phyloP scores from a whole-genome alignment of 2,329 filamentous ascomycete species.

The Coniochaeta sp. region DNA sequence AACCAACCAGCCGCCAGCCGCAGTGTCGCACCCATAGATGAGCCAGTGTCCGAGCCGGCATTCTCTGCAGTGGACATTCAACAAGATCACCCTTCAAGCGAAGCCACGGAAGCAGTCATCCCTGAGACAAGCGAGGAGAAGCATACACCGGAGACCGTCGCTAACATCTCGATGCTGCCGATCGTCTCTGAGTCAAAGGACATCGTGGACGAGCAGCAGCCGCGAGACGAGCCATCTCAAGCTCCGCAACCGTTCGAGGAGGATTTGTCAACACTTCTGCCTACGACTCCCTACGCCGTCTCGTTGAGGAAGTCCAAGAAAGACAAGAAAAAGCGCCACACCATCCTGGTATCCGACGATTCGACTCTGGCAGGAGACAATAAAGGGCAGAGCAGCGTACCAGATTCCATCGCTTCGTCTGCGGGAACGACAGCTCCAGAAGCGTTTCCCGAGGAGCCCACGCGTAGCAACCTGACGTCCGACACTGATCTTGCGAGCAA shows the following conservation, averaged over 20 bases:
- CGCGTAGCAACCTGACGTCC: neutral
- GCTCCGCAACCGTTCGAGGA: neutral
- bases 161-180: neutral
- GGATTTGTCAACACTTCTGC: neutral
- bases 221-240: neutral
- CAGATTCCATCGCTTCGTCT: neutral
- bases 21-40: neutral
- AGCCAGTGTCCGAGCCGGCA: neutral
- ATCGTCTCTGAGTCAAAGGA: neutral
- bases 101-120: neutral
- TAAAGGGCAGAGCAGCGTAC: neutral
- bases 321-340: constrained; percentile 23
- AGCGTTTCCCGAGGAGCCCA: neutral
- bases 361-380: neutral
- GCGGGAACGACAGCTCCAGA: neutral
- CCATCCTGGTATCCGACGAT: neutral
- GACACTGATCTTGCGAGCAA: neutral
- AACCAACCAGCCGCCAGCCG: neutral
- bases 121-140: neutral
- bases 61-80: neutral
- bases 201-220: neutral
- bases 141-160: neutral
- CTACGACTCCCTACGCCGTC: neutral
- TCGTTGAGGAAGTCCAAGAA: constrained; percentile 18
- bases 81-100: neutral